phyloP scores from a whole-genome alignment of 768 basidiomycete species.

The Neoboletus brunneissimus region DNA sequence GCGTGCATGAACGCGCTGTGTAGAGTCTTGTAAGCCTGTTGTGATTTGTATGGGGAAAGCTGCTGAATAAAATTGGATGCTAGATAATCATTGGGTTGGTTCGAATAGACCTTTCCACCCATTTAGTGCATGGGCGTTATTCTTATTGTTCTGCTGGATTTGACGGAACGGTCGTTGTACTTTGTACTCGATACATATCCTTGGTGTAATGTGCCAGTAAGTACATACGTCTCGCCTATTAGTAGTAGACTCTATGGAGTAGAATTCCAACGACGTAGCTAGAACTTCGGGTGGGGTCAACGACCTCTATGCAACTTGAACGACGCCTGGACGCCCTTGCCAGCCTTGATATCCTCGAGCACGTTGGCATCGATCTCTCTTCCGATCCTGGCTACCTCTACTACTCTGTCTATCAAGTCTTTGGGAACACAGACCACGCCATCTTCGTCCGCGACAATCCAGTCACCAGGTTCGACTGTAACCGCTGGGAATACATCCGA shows the following conservation, averaged over 20 bases:
- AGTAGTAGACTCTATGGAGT: not conserved
- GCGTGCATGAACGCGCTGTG: conserved; percentile 27
- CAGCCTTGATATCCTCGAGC: conserved; percentile 70
- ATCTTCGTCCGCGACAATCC: conserved; percentile 84
- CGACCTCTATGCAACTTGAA: conserved; percentile 73
- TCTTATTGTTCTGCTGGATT: conserved; percentile 22
- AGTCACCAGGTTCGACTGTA: conserved; percentile 69
- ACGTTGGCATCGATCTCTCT: conserved; percentile 68
- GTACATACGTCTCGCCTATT: not conserved
- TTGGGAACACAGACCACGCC: conserved; percentile 82
- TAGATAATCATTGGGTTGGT: conserved; percentile 3
- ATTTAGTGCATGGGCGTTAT: conserved; percentile 3
- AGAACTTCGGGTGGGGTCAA: conserved; percentile 10
- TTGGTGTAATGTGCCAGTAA: conserved; percentile 18
- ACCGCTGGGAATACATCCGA: conserved; percentile 49
- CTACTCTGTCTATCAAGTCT: conserved; percentile 50
- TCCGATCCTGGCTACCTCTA: conserved; percentile 55
- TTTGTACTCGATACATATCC: conserved; percentile 21
- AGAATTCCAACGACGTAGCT: not conserved
- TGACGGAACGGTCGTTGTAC: conserved; percentile 15
- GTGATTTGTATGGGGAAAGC: not conserved
- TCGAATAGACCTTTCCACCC: conserved; percentile 3
- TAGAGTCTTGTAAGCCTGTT: conserved; percentile 1
- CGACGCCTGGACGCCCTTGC: conserved; percentile 71
- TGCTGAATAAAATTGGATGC: not conserved